These are phyloP conservation scores for Cyanophora paradoxa DNA, from an alignment of 78 protist species.

Conservation along the genomic window DNA sequence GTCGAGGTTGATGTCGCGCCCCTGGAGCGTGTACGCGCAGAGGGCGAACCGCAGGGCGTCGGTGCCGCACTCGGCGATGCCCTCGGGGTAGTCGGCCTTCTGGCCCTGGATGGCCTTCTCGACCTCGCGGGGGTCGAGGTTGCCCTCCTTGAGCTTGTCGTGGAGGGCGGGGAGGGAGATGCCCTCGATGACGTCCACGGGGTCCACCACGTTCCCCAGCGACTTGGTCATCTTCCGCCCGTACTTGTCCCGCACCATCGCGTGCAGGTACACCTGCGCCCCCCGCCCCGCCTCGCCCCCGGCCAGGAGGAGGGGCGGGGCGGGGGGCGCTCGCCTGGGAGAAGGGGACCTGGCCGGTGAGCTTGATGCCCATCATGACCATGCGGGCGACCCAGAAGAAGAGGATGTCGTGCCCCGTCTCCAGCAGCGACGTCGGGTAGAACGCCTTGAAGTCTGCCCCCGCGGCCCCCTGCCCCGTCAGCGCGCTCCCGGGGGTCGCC, in stretches of 20 bases:
- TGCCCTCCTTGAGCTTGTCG: conserved; percentile 59
- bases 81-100: conserved; percentile 84
- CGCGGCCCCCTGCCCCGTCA: too few species aligned
- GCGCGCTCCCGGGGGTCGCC: too few species aligned
- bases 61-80: conserved; percentile 96
- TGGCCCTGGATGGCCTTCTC: conserved; percentile 48
- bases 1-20: conserved; percentile 87
- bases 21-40: conserved; percentile 64
- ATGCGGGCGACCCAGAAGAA: conserved; percentile 99
- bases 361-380: conserved; percentile 89
- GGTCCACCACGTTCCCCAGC: conserved; percentile 66
- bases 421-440: conserved; percentile 91
- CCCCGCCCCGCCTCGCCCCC: conserved; percentile 34
- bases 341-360: conserved; percentile 89
- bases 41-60: conserved; percentile 97
- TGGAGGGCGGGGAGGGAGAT: conserved; percentile 51
- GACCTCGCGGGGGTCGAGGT: conserved; percentile 69
- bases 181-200: conserved; percentile 62
- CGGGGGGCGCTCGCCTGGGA: too few species aligned
- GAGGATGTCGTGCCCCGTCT: conserved; percentile 98
- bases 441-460: conserved; percentile 40
- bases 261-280: conserved; percentile 40
- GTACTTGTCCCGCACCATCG: conserved; percentile 82
- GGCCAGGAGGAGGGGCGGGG: too few species aligned
- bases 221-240: conserved; percentile 96